A percentile compares a stretch with the other conserved stretches of the same genome.
Evolutionary conservation across 1,284 basidiomycete species (phyloP).

Genomic region (Sphagnurus paluster): DNA sequence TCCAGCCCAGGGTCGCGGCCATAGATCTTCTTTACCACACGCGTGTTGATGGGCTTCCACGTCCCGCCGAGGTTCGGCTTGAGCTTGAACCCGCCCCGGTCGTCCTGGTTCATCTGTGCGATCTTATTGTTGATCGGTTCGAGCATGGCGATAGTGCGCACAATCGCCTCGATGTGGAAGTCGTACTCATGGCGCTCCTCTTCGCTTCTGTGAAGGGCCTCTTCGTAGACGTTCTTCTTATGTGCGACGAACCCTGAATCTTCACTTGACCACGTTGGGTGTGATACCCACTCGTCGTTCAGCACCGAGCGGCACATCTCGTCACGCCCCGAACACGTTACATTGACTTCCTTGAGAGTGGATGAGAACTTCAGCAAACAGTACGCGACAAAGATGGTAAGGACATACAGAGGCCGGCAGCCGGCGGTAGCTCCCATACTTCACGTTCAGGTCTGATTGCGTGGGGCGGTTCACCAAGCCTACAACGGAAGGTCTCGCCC

Average conservation of each 20-base stretch:
- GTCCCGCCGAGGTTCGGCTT: constrained; percentile 90
- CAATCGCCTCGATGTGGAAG: constrained; percentile 98
- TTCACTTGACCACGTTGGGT: constrained; percentile 94
- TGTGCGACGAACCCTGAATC: constrained; percentile 89
- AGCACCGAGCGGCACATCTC: constrained; percentile 96
- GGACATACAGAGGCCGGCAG: constrained; percentile 73
- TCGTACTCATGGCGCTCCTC: constrained; percentile 99
- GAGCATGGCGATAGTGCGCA: constrained; percentile 87
- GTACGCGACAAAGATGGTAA: constrained; percentile 1
- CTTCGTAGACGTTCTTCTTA: constrained; percentile 96
- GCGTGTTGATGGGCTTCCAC: constrained; percentile 90
- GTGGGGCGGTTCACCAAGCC: constrained; percentile 50
- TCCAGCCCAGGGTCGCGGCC: constrained; percentile 87
- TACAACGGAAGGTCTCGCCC: constrained; percentile 43
- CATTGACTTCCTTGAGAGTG: constrained; percentile 70
- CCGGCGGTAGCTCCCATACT: constrained; percentile 87
- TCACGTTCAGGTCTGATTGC: constrained; percentile 58
- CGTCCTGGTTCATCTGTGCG: constrained; percentile 77
- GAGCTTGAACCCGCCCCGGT: constrained; percentile 83
- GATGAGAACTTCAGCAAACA: constrained; percentile 5
- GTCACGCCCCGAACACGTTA: constrained; percentile 92
- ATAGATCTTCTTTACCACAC: constrained; percentile 97
- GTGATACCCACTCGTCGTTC: constrained; percentile 97
- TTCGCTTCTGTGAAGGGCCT: constrained; percentile 95
- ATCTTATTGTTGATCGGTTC: constrained; percentile 94